Conservation (phyloP, 768 basidiomycete species). For the Inosperma sp. region DNA sequence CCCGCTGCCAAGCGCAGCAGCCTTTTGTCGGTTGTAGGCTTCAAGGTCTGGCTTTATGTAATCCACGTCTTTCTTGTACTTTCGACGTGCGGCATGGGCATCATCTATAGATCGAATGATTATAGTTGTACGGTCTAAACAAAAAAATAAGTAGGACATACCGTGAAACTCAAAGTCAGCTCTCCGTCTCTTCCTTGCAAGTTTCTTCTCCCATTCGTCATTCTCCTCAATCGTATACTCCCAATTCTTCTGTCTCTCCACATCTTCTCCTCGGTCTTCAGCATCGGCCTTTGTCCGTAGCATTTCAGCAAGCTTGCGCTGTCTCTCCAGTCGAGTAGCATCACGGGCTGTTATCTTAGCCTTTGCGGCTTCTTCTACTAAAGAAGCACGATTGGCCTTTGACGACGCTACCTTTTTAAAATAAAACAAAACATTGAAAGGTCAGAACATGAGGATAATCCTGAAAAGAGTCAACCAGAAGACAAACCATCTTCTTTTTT, state of each 20-base stretch:
- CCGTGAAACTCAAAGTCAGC: slow-evolving; percentile 92
- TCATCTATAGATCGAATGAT: slow-evolving; percentile 54
- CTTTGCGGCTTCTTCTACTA: slow-evolving; percentile 81
- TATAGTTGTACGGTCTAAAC: background rate
- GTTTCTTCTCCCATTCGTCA: slow-evolving; percentile 93
- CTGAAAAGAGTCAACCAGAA: background rate
- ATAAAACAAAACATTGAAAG: too few relatives aligned
- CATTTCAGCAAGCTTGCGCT: slow-evolving; percentile 85
- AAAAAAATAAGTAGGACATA: slow-evolving; percentile 34
- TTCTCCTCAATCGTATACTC: slow-evolving; percentile 95
- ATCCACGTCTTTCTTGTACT: slow-evolving; percentile 92
- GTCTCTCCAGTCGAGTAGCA: slow-evolving; percentile 77
- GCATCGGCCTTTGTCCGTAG: slow-evolving; percentile 83
- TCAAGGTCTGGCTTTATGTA: slow-evolving; percentile 82
- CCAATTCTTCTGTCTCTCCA: slow-evolving; percentile 90
- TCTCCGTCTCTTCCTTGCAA: slow-evolving; percentile 73
- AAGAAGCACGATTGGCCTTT: slow-evolving; percentile 77
- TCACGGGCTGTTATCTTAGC: slow-evolving; percentile 76
- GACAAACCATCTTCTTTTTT: slow-evolving; percentile 74
- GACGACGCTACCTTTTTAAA: slow-evolving; percentile 80
- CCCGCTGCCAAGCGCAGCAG: too few relatives aligned
- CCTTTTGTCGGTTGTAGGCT: slow-evolving; percentile 87
- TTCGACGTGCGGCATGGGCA: slow-evolving; percentile 79
- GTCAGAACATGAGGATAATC: slow-evolving; percentile 8
- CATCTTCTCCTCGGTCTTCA: slow-evolving; percentile 87